Evolutionary conservation across 1,284 basidiomycete genomes (phyloP), one percentile per base, ranked within the genome.

Genomic region (Leccinum subatratum): DNA sequence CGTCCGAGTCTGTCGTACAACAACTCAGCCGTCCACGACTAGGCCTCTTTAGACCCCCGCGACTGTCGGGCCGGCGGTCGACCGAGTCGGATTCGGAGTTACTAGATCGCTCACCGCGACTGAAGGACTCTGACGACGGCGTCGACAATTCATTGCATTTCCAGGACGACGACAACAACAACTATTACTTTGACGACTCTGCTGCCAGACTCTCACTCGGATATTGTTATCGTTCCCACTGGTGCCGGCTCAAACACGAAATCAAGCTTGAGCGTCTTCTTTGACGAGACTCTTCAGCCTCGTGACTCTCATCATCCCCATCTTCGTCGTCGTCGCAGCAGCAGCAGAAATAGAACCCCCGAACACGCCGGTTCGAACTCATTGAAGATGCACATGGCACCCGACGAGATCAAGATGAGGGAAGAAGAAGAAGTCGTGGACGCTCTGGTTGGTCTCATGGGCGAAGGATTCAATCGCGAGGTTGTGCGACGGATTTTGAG

Each of bases 401-500:
- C 71, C 4, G 71, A 75, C 48, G 70, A 70, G 20, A 20, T 65
- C 12, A 68, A 39, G 62, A 57, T 11, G 25, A 58, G 11, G 56
- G 56, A 58, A n/a, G 73, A 70, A 20, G 74, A 70, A 45, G 75
- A 75, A 57, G 56, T 64, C 57, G 67, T 75, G 4, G 75, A 73
- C n/a, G 56, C 68, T 61, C n/a, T 76, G 63, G 74, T 61, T 11
- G 57, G 65, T 8, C 42, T 76, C 63, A 77, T 76, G 75, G 77
- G 69, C 57, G 82, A 79, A 28, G 76, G 75, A 61, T 73, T 84
- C 60, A 81, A 84, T 64, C 73, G 75, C 16, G 80, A 83, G 32
- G 77, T 82, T 28, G 84, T 81, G 5, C 81, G 83, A 51, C 78
- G 80, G 28, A 80, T 89, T 20, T 79, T 89, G 64, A 78, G 83